Evolutionary conservation across 2,329 filamentous ascomycete genomes (phyloP).

Genomic region (Endoconidiophora polonica): DNA sequence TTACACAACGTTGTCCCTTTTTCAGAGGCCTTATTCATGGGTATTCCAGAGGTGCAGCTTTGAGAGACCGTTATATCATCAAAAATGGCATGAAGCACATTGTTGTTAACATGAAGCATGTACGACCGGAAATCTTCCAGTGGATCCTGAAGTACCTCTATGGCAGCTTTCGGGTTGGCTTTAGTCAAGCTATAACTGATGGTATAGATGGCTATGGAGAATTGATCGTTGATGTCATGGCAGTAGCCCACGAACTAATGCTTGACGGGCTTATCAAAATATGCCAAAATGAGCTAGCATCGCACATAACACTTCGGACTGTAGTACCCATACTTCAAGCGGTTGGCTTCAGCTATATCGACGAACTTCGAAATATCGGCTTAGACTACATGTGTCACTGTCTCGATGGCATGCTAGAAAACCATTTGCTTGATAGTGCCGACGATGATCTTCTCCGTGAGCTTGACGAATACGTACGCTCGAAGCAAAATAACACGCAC

Average conservation of each 20-base stretch:
- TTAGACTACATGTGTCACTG: slow-evolving; percentile 86
- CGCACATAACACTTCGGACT: slow-evolving; percentile 73
- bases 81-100: slow-evolving; percentile 26
- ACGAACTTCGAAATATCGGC: slow-evolving; percentile 72
- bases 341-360: slow-evolving; percentile 67
- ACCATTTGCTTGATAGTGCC: slow-evolving; percentile 68
- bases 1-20: slow-evolving; percentile 79
- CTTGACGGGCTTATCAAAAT: slow-evolving; percentile 77
- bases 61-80: slow-evolving; percentile 39
- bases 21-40: slow-evolving; percentile 82
- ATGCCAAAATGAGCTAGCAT: slow-evolving; percentile 70
- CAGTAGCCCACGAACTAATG: slow-evolving; percentile 87
- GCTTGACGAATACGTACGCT: slow-evolving; percentile 61
- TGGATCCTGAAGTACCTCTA: slow-evolving; percentile 73
- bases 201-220: slow-evolving; percentile 75
- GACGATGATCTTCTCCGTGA: slow-evolving; percentile 71
- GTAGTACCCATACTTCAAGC: slow-evolving; percentile 73
- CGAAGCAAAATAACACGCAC: slow-evolving; percentile 42
- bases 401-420: slow-evolving; percentile 81
- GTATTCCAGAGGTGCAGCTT: slow-evolving; percentile 72
- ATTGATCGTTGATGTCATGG: slow-evolving; percentile 78
- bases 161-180: slow-evolving; percentile 62
- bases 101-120: slow-evolving; percentile 66
- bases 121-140: slow-evolving; percentile 54
- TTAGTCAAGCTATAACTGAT: slow-evolving; percentile 54